Conservation (phyloP, 306 rosid genomes). For the Boehmeria nivea region DNA sequence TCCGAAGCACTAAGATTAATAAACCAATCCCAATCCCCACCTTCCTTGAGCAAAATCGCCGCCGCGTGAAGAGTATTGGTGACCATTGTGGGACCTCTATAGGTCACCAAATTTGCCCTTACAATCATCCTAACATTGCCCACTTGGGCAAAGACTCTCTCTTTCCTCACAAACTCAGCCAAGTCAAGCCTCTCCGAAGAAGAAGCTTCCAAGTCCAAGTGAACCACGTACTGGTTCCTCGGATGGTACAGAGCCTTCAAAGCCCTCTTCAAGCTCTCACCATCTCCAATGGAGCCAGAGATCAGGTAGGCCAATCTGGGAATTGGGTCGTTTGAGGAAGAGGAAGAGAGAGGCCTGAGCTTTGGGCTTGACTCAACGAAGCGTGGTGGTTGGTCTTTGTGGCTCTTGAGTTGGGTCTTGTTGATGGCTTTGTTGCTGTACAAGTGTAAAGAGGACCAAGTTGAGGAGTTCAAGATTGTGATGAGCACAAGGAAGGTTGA, state of each 20-base stretch:
- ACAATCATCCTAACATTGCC: constrained; percentile 53
- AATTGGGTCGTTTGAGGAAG: constrained; percentile 27
- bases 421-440: no score
- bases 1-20: constrained; percentile 72
- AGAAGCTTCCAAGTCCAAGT: constrained; percentile 67
- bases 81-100: constrained; percentile 71
- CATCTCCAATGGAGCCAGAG: constrained; percentile 67
- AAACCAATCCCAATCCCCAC: constrained; percentile 80
- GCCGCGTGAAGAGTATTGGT: constrained; percentile 74
- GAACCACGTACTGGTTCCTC: constrained; percentile 56
- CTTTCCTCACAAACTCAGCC: constrained; percentile 43
- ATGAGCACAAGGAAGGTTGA: no score
- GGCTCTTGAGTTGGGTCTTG: constrained; percentile 19
- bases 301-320: constrained; percentile 70
- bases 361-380: constrained; percentile 63
- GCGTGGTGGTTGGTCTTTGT: constrained; percentile 31
- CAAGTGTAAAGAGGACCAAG: constrained; percentile 18
- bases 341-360: constrained; percentile 27
- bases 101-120: constrained; percentile 70
- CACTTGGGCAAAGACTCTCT: constrained; percentile 39
- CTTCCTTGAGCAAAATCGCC: constrained; percentile 54
- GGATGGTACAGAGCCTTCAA: constrained; percentile 70
- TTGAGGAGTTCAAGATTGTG: constrained; percentile 28
- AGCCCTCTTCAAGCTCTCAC: constrained; percentile 58
- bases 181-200: constrained; percentile 45